Conservation (phyloP, 2,329 filamentous ascomycete genomes). For the Hortaea werneckii region DNA sequence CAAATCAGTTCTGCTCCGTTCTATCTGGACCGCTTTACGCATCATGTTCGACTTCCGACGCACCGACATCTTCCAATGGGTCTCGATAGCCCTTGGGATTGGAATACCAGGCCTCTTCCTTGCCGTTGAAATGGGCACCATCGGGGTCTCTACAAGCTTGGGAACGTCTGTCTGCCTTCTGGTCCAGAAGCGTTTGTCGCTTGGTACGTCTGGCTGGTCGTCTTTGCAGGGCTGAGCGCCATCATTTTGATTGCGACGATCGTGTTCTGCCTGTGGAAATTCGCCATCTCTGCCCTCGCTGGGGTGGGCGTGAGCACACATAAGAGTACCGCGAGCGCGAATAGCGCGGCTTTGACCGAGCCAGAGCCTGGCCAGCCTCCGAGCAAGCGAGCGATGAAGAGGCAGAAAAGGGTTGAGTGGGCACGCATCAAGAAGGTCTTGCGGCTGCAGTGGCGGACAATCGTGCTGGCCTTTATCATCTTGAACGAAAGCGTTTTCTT, state of each 20-base stretch:
- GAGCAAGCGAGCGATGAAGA: not conserved
- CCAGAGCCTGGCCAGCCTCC: not conserved
- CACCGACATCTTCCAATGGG: conserved; percentile 6
- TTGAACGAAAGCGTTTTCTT: conserved; percentile 74
- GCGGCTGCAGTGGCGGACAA: conserved; percentile 72
- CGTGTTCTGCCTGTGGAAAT: conserved; percentile 27
- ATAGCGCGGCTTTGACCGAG: not conserved
- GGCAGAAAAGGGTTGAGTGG: conserved; percentile 31
- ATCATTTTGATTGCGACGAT: conserved; percentile 24
- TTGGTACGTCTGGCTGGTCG: conserved; percentile 29
- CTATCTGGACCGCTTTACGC: conserved; percentile 12
- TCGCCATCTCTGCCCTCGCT: conserved; percentile 9
- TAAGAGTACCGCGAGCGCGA: not conserved
- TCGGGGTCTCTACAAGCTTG: conserved; percentile 92
- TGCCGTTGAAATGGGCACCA: conserved; percentile 64
- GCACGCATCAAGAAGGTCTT: conserved; percentile 64
- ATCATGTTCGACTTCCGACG: conserved; percentile 12
- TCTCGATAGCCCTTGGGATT: conserved; percentile 8
- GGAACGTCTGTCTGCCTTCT: conserved; percentile 85
- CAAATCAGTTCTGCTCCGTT: conserved; percentile 8
- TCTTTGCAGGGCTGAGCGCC: conserved; percentile 20
- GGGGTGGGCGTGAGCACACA: not conserved
- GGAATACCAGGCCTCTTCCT: conserved; percentile 61
- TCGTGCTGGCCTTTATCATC: conserved; percentile 68
- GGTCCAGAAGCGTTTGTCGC: conserved; percentile 63